A percentile compares a stretch with the other conserved stretches of the same genome.
These are phyloP conservation scores for Epichloe sibirici DNA, from an alignment of 2,329 filamentous ascomycete species.

Conservation along the genomic window DNA sequence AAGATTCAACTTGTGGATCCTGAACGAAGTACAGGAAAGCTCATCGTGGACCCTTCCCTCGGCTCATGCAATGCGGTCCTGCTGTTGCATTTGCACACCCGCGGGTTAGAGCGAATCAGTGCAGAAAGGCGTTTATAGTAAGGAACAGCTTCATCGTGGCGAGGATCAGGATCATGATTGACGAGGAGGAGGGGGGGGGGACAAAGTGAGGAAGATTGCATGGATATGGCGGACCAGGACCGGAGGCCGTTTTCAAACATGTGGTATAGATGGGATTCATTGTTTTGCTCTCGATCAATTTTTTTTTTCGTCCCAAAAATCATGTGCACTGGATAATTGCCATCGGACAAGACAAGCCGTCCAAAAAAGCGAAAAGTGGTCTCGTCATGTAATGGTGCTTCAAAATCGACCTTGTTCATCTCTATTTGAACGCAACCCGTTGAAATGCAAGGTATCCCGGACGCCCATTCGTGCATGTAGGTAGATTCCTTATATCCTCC, in stretches of 20 bases:
- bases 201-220: slow-evolving; percentile 16
- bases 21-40: no score
- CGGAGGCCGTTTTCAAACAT: slow-evolving; percentile 13
- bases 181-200: slow-evolving; percentile 18
- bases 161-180: slow-evolving; percentile 21
- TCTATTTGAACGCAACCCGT: slow-evolving; percentile 21
- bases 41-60: no score
- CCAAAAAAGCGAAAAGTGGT: no score
- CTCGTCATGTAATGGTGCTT: slow-evolving; percentile 12
- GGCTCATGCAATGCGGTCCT: slow-evolving; percentile 14
- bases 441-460: slow-evolving; percentile 43
- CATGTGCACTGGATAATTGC: no score
- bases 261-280: slow-evolving; percentile 6
- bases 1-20: no score
- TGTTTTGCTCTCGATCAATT: no score
- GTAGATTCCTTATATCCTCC: slow-evolving; percentile 20
- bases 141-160: slow-evolving; percentile 23
- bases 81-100: slow-evolving; percentile 29
- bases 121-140: slow-evolving; percentile 14
- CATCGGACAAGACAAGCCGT: no score
- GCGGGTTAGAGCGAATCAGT: slow-evolving; percentile 13
- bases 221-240: slow-evolving; percentile 10
- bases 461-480: slow-evolving; percentile 37
- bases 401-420: slow-evolving; percentile 25
- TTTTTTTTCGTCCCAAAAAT: no score